Evolutionary conservation across 495 filamentous ascomycete species (phyloP), one percentile per base, ranked within the genome.

Genomic region (Aspergillus affinis): DNA sequence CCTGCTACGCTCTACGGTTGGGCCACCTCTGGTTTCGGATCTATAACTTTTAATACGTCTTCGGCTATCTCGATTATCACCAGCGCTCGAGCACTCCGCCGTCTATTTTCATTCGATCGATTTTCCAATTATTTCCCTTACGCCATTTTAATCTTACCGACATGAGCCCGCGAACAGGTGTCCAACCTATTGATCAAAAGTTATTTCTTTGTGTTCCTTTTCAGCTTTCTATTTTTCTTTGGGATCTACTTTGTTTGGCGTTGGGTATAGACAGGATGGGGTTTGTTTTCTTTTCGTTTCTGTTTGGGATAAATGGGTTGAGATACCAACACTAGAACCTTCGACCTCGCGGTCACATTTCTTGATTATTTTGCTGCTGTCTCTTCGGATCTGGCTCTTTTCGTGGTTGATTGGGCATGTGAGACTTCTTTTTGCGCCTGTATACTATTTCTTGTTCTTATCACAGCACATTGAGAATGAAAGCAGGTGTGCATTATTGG

Each of bases 231-330:
- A 29, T 65, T 64, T 21, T 63, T 63, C 50, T 59, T 54, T 59
- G 58, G 69, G 45, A 32, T 65, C 54, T 57, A 18, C 66, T 48
- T 65, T 55, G 53, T 56, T 67, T 64, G 75, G 73, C 73, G 75
- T 77, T 68, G 71, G 71, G 67, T 48, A 78, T 79, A 79, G 77
- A 79, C 66, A 69, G 77, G 69, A 69, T 41, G 67, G 73, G 69
- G 54, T 55, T 70, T 72, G 61, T 56, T 64, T 67, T 64, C 61
- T 61, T 61, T 67, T 52, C 48, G 23, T 61, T 51, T 67, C 68
- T 61, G 57, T 65, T 64, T 72, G 74, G 73, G 68, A 76, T 75
- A 66, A 71, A 76, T 72, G 74, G 76, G 65, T 68, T 79, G 73
- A 41, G 36, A 78, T 79, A 79, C 76, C 75, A 78, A 70, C 65